Evolutionary conservation across 2,329 filamentous ascomycete genomes (phyloP).

Genomic region (Penicillium sp.): DNA sequence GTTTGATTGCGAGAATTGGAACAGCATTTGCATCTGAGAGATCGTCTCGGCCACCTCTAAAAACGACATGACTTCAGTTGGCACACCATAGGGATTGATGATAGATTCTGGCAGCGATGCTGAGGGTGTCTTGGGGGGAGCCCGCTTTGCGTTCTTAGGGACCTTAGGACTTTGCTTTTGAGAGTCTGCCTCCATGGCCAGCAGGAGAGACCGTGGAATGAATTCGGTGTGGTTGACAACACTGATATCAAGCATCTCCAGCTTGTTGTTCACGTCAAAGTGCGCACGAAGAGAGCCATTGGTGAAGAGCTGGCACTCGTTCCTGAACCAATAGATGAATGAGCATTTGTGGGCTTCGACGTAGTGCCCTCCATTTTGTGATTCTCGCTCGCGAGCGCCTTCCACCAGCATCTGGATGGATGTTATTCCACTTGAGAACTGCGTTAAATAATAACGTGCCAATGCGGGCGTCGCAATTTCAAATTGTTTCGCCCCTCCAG

Average conservation of each 20-base stretch:
- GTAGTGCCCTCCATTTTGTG: slow-evolving; percentile 67
- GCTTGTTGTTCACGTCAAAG: slow-evolving; percentile 76
- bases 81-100: slow-evolving; percentile 56
- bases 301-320: slow-evolving; percentile 78
- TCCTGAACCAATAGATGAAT: slow-evolving; percentile 86
- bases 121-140: slow-evolving; percentile 48
- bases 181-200: slow-evolving; percentile 53
- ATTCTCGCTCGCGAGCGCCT: slow-evolving; percentile 57
- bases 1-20: slow-evolving; percentile 58
- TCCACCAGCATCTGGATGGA: slow-evolving; percentile 86
- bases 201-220: slow-evolving; percentile 66
- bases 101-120: slow-evolving; percentile 47
- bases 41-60: slow-evolving; percentile 68
- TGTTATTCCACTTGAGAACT: slow-evolving; percentile 83
- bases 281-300: slow-evolving; percentile 75
- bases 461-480: slow-evolving; percentile 82
- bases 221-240: slow-evolving; percentile 80
- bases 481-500: slow-evolving; percentile 72
- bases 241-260: slow-evolving; percentile 82
- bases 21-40: slow-evolving; percentile 63
- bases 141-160: slow-evolving; percentile 56
- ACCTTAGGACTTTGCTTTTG: slow-evolving; percentile 62
- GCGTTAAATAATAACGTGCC: slow-evolving; percentile 84
- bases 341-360: slow-evolving; percentile 76
- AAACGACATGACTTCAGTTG: slow-evolving; percentile 58